Base-by-base conservation (phyloP, 805 yeast genomes). In the Metschnikowia colocasiae region DNA sequence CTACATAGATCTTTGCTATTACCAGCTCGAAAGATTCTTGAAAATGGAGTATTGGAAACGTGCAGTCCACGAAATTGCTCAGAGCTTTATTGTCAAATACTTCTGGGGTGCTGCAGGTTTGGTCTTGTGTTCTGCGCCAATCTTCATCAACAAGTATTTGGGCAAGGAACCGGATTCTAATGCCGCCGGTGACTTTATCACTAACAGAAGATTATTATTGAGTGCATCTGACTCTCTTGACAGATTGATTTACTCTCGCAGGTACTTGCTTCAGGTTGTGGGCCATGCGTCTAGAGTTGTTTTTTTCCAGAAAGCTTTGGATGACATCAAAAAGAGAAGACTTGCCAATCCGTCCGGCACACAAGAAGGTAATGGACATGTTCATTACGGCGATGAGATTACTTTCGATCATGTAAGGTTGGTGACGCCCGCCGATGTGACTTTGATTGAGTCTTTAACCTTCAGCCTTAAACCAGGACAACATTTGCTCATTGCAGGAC, bases 31-130 rank as follows among this genome's bases (percentile, higher is more conserved):
- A 54, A 73, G 83, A 50, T 92, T 90, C 65, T 75, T 84, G 54
- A 80, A 85, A 58, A 78, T 82, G 67, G 91, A 86, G 60, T 77
- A 85, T 53, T 80, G 86, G 67, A 83, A 87, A 56, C 76, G 84
- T 69, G 83, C 92, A 25, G 64, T 85, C 22, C 92, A 90, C 65
- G 90, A 90, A 60, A 79, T 87, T 55, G 86, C 92, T 1, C 94
- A 92, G 55, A 87, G 85, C 42, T 91, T 90, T 58, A 82, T 89
- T 45, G 91, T 91, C 51, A 91, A 91, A 68, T 91, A 91, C 66
- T 80, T 89, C 41, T 85, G 97, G 91, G 98, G 98, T 52, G 98
- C 97, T 2, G 88, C 94, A 27, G 98, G 98, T 9, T 75, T 91
- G 50, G 79, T 83, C 1, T 73, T 91, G 40, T 91, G 97, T 66